A percentile compares a stretch with the other conserved stretches of the same genome.
Evolutionary conservation across 371 early-diverging fungal genomes (phyloP).

Genomic region (Coemansia sp.): DNA sequence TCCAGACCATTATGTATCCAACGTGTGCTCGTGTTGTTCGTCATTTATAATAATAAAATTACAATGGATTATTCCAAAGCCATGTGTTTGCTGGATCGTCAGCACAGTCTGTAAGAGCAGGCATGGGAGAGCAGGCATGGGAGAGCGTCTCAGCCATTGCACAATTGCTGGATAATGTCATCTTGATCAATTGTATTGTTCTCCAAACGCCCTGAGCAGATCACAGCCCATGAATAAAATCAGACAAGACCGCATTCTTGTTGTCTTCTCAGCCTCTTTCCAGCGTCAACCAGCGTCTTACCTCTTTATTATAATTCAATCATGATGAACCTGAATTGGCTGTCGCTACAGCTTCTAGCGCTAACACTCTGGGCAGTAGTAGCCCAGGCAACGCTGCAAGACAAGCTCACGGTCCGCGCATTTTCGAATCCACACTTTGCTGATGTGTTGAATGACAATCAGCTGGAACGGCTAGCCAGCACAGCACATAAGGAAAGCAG

Average conservation of each 20-base stretch:
- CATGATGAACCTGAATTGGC: background rate
- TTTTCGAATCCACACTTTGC: slow-evolving; percentile 40
- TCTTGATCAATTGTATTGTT: background rate
- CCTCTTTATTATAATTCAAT: background rate
- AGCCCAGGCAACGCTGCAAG: background rate
- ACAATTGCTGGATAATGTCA: background rate
- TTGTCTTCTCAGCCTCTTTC: background rate
- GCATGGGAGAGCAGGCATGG: no score
- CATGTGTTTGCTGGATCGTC: no score
- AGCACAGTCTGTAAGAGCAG: no score
- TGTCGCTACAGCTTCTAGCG: slow-evolving; percentile 30
- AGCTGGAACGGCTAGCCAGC: slow-evolving; percentile 30
- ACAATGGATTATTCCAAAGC: no score
- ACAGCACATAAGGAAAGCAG: slow-evolving; percentile 20
- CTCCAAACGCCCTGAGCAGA: background rate
- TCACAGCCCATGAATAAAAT: no score
- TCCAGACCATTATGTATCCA: background rate
- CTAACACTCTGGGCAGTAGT: slow-evolving; percentile 5
- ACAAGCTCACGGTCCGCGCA: slow-evolving; percentile 10
- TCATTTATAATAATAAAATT: background rate
- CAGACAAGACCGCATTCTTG: background rate
- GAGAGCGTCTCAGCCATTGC: background rate
- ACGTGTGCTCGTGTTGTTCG: background rate
- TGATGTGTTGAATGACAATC: slow-evolving; percentile 30
- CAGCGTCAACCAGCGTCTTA: background rate